Percentiles rank a stretch among this genome's conserved stretches.
These are phyloP conservation scores for Quercus agrifolia DNA, from an alignment of 306 rosid species.

Conservation along the genomic window DNA sequence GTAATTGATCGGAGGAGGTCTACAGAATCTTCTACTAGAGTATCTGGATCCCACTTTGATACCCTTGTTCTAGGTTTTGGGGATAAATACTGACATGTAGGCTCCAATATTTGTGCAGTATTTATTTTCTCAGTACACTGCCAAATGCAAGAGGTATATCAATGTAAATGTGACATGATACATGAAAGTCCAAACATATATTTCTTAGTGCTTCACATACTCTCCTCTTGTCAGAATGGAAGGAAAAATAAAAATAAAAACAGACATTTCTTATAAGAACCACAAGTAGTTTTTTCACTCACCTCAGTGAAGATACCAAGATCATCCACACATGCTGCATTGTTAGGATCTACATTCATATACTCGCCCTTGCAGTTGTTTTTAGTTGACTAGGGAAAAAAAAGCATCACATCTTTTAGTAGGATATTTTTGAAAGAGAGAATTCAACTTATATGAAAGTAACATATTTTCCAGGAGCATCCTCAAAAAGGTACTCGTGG, in stretches of 20 bases:
- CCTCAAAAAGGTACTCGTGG: too few species aligned
- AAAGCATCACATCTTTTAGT: neutral
- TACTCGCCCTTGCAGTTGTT: slow-evolving; percentile 28
- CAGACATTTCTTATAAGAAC: neutral
- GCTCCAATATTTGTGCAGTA: neutral
- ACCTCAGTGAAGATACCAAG: slow-evolving; percentile 24
- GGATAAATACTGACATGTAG: neutral
- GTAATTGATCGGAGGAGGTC: neutral
- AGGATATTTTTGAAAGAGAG: neutral
- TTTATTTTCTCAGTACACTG: slow-evolving; percentile 1
- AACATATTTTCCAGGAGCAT: too few species aligned
- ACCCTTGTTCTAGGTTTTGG: neutral
- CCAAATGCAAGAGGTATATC: neutral
- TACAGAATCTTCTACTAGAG: neutral
- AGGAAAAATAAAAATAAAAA: too few species aligned
- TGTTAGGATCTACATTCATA: slow-evolving; percentile 24
- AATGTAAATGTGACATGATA: too few species aligned
- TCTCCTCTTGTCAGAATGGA: too few species aligned
- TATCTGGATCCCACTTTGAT: neutral
- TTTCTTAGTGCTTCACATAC: too few species aligned
- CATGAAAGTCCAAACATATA: too few species aligned
- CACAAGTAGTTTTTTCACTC: neutral
- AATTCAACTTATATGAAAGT: too few species aligned
- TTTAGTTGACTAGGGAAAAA: neutral
- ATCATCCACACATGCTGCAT: slow-evolving; percentile 35